These are phyloP conservation scores for Thinopyrum obtusiflorum DNA, from an alignment of 202 grass and related monocot genomes.

Conservation along the genomic window DNA sequence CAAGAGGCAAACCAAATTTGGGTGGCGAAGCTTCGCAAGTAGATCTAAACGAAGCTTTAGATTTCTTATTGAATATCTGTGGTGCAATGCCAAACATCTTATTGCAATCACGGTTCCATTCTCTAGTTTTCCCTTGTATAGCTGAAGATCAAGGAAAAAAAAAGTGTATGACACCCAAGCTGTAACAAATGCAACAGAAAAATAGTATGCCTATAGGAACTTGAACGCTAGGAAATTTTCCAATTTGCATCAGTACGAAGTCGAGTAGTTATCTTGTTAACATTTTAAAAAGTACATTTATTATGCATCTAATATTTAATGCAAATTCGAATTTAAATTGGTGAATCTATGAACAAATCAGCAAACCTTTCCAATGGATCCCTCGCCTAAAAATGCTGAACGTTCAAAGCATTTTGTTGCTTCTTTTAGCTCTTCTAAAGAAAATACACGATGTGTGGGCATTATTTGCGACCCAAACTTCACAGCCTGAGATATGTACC, in stretches of 20 bases:
- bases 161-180: neutral
- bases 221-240: neutral
- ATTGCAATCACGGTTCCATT: constrained; percentile 79
- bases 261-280: neutral
- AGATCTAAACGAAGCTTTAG: constrained; percentile 92
- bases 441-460: constrained; percentile 65
- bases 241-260: neutral
- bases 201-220: neutral
- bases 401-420: constrained; percentile 77
- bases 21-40: constrained; percentile 84
- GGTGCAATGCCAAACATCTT: constrained; percentile 86
- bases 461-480: constrained; percentile 84
- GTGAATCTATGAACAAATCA: constrained; percentile 14
- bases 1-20: constrained; percentile 86
- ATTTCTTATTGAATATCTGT: constrained; percentile 88
- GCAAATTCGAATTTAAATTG: neutral
- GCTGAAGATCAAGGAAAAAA: constrained; percentile 54
- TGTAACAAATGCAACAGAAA: neutral
- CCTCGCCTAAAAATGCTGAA: constrained; percentile 78
- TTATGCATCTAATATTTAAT: constrained; percentile 2
- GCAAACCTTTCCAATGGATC: constrained; percentile 89
- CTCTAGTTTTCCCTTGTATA: constrained; percentile 90
- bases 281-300: neutral
- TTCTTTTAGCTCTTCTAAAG: constrained; percentile 93
- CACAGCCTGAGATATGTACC: constrained; percentile 86